phyloP scores from a whole-genome alignment of 176 grass and related monocot species.

The Oryza longistaminata region DNA sequence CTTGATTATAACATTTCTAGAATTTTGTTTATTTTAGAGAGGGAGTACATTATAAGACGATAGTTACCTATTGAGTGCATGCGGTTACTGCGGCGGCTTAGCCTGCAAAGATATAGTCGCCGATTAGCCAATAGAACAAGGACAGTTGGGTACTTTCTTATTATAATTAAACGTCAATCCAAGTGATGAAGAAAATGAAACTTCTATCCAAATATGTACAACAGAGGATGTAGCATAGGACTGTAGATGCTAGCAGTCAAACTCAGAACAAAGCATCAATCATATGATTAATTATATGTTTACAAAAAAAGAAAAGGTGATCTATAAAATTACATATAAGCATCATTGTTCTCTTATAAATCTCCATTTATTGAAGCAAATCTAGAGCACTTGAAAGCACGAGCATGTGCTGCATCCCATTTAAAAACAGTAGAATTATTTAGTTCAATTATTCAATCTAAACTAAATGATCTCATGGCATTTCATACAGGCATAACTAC shows the following conservation, averaged over 20 bases:
- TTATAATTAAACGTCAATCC: constrained; percentile 8
- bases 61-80: constrained; percentile 80
- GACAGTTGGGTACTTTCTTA: constrained; percentile 13
- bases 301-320: neutral
- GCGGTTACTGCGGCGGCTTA: constrained; percentile 51
- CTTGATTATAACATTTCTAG: neutral
- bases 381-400: neutral
- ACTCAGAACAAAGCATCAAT: constrained; percentile 12
- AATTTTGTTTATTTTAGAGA: neutral
- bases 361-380: constrained; percentile 24
- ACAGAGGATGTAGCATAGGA: constrained; percentile 8
- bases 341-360: neutral
- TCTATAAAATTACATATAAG: neutral
- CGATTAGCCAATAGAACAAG: constrained; percentile 37
- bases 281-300: neutral
- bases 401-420: neutral
- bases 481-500: constrained; percentile 1
- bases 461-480: neutral
- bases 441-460: neutral
- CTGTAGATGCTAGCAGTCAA: constrained; percentile 20
- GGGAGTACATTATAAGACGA: constrained; percentile 13
- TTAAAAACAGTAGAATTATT: neutral
- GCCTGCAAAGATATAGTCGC: constrained; percentile 44
- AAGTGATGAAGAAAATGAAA: neutral
- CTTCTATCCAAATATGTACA: constrained; percentile 26